Conservation (phyloP, 768 basidiomycete species). For the Macrolepiota dolichaula region DNA sequence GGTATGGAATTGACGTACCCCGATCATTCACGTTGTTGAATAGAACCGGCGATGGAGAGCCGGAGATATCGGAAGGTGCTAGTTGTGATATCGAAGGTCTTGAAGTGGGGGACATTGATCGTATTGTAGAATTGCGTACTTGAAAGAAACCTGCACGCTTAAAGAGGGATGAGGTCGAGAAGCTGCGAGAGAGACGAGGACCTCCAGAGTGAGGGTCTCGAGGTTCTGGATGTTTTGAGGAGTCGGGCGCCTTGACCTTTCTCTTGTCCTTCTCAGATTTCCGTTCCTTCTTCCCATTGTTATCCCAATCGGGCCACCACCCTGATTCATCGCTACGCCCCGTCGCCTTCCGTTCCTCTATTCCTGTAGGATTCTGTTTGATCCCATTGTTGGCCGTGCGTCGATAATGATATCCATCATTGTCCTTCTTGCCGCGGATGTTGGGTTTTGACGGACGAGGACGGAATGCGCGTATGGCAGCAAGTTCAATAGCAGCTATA, state of each 20-base stretch:
- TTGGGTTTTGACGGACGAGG: background rate
- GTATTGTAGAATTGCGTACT: background rate
- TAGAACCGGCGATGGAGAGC: background rate
- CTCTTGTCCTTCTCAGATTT: background rate
- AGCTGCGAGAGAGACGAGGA: background rate
- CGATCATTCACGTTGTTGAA: background rate
- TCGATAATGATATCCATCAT: background rate
- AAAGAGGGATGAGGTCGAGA: background rate
- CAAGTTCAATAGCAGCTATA: background rate
- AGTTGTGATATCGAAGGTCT: background rate
- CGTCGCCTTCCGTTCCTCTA: background rate
- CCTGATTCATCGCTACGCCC: background rate
- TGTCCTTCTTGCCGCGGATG: background rate
- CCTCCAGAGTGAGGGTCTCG: background rate
- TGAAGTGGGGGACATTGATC: background rate
- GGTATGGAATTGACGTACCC: background rate
- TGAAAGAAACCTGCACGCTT: background rate
- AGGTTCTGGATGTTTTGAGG: background rate
- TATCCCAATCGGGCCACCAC: background rate
- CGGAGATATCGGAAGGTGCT: background rate
- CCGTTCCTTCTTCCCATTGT: background rate
- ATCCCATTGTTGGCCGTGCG: background rate
- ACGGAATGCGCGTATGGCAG: background rate
- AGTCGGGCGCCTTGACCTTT: background rate
- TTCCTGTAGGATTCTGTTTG: background rate